Base-by-base conservation (phyloP, 2,329 filamentous ascomycete species). In the Eutypa lata region DNA sequence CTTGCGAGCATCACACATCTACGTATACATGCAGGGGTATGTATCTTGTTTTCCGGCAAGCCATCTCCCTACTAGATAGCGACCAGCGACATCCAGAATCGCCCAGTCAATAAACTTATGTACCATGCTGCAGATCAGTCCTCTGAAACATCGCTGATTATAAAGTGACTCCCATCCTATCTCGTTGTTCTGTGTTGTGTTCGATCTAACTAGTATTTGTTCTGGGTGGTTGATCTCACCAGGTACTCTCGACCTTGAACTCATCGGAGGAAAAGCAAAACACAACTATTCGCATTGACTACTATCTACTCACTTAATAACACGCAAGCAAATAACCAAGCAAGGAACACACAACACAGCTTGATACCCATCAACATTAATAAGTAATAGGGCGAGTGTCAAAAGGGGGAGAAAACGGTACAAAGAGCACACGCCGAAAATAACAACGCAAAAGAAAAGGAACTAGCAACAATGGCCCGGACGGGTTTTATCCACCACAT, bases 401-500 rank as follows among this genome's bases (percentile, higher is more conserved):
- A 14, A 7, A 38, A 38, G 35, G 35, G 35, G n/a, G 16, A 38
- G n/a, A 38, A 38, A 38, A 38, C 8, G 14, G 31, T 35, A 14
- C 8, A 35, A 35, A 35, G 14, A 14, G 14, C 7, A 35, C n/a
- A n/a, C n/a, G n/a, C n/a, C n/a, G n/a, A n/a, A n/a, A n/a, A n/a
- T n/a, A n/a, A n/a, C n/a, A n/a, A n/a, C n/a, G 35, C 6, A 38
- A 38, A 14, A 38, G 13, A 4, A 14, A 24, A 51, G 42, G 42
- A 47, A 22, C n/a, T 48, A 45, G 11, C 21, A 21, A 45, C 22
- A 28, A 10, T 68, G 65, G 48, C 56, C 51, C 60, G 58, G 49
- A 68, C 65, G 43, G 65, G 66, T 53, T 68, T 70, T 55, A 61
- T 74, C 53, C 72, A 73, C 58, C 72, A 75, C 52, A 57, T 77